A percentile compares a stretch with the other conserved stretches of the same genome.
These are phyloP conservation scores for Jackrogersella minutella DNA, from an alignment of 495 filamentous ascomycete species.

Conservation along the genomic window DNA sequence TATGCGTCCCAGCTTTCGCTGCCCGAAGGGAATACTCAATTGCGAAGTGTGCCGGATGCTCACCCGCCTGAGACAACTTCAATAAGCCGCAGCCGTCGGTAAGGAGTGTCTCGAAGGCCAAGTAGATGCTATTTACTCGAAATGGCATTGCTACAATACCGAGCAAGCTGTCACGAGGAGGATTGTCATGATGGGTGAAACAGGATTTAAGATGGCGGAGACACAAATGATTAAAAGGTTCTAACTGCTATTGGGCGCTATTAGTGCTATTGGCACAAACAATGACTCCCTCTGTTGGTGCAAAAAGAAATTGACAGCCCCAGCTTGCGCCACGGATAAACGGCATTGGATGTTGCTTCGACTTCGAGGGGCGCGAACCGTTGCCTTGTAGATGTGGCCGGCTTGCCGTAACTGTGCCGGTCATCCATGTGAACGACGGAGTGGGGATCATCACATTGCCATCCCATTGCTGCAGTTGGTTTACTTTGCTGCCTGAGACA, in stretches of 20 bases:
- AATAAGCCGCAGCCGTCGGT: background rate
- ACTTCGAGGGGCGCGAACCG: slow-evolving; percentile 27
- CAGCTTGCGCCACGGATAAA: slow-evolving; percentile 4
- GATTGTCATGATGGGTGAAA: background rate
- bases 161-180: background rate
- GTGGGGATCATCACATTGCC: background rate
- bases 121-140: too few species aligned
- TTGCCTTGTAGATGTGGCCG: too few species aligned
- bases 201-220: slow-evolving; percentile 17
- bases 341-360: slow-evolving; percentile 4
- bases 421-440: background rate
- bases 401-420: slow-evolving; percentile 1
- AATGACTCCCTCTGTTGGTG: background rate
- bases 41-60: background rate
- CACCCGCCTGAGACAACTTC: slow-evolving; percentile 13
- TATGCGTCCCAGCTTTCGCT: slow-evolving; percentile 19
- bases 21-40: slow-evolving; percentile 18
- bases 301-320: too few species aligned
- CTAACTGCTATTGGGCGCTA: background rate
- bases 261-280: slow-evolving; percentile 1
- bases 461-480: background rate
- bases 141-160: background rate
- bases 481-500: slow-evolving; percentile 18
- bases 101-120: background rate
- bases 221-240: background rate